Conservation (phyloP, 495 filamentous ascomycete genomes). For the Mytilinidion resinicola region DNA sequence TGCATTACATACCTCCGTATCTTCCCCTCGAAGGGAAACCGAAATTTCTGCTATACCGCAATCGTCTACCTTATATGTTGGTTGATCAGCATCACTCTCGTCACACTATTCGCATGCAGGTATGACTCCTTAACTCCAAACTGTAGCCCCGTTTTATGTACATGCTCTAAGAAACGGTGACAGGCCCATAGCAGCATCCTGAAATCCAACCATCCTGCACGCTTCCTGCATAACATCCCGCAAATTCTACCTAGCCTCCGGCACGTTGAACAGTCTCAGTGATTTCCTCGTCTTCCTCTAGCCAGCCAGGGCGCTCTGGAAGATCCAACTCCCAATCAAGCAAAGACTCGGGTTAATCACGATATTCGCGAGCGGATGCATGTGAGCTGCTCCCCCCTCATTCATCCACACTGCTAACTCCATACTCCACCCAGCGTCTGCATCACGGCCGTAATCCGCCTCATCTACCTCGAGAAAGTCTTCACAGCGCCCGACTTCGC, state of each 20-base stretch:
- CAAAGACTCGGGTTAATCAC: background rate
- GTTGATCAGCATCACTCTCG: background rate
- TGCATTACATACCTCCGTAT: conserved; percentile 4
- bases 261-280: background rate
- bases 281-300: conserved; percentile 1
- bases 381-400: background rate
- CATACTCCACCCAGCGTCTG: background rate
- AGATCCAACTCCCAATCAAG: background rate
- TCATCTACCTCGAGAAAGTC: background rate
- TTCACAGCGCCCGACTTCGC: background rate
- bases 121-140: background rate
- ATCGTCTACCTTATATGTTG: background rate
- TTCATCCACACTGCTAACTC: background rate
- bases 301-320: background rate
- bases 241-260: background rate
- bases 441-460: background rate
- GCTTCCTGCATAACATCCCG: background rate
- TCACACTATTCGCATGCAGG: background rate
- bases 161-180: background rate
- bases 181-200: background rate
- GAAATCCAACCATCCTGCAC: background rate
- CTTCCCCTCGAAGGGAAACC: background rate
- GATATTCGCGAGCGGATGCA: background rate
- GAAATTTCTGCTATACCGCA: background rate
- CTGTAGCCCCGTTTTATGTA: too few species aligned